Evolutionary conservation across 1,284 basidiomycete genomes (phyloP).

Genomic region (Trametes polyzona): DNA sequence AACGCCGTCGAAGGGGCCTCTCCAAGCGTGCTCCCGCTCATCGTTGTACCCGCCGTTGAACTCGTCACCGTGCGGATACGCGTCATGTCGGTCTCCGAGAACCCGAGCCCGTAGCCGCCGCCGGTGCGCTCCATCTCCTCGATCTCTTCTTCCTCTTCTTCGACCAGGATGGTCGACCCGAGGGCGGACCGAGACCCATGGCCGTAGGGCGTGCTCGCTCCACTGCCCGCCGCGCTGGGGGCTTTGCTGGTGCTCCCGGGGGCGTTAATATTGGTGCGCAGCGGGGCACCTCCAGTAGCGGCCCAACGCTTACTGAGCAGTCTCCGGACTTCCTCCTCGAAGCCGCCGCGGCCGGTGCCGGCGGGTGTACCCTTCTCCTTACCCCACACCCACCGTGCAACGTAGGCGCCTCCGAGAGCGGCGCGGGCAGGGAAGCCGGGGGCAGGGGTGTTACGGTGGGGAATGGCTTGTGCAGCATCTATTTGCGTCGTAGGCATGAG

Average conservation of each 20-base stretch:
- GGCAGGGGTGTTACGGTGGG: conserved; percentile 75
- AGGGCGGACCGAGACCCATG: conserved; percentile 53
- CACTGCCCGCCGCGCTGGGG: conserved; percentile 50
- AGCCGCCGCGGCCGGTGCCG: conserved; percentile 55
- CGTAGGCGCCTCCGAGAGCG: conserved; percentile 71
- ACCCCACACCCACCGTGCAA: conserved; percentile 83
- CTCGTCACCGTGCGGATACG: conserved; percentile 50
- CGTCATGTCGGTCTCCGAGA: conserved; percentile 40
- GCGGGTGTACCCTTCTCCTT: conserved; percentile 50
- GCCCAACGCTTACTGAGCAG: conserved; percentile 74
- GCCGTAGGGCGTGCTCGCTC: conserved; percentile 65
- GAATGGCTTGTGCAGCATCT: conserved; percentile 70
- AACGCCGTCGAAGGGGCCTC: conserved; percentile 55
- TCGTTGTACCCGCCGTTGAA: conserved; percentile 52
- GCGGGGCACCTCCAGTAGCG: conserved; percentile 54
- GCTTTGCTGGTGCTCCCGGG: conserved; percentile 33
- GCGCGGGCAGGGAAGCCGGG: conserved; percentile 67
- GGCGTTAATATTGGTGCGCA: conserved; percentile 61
- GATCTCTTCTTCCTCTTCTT: conserved; percentile 76
- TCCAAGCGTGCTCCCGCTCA: conserved; percentile 39
- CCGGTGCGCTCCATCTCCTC: conserved; percentile 53
- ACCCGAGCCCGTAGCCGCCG: conserved; percentile 33
- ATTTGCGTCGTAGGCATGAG: conserved; percentile 73
- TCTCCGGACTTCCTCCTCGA: conserved; percentile 77
- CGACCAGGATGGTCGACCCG: conserved; percentile 63